Base-by-base conservation (phyloP, 2,329 filamentous ascomycete species). In the Aspergillus viridinutans region DNA sequence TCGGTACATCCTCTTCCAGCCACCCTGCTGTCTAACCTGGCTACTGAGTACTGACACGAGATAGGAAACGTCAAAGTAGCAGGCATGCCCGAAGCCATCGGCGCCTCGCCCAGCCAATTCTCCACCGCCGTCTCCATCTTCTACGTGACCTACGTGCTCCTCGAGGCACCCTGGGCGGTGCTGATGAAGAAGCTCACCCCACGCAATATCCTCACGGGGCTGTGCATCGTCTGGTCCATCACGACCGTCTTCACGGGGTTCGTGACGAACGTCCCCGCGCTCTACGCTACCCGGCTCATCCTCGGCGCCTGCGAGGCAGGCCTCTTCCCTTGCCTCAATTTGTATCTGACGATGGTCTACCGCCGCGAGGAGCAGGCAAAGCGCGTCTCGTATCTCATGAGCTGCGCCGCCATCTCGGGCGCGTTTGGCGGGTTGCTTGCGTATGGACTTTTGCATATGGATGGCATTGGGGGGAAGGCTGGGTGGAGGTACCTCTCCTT, bases 111-210 rank as follows among this genome's bases (percentile, higher is more conserved):
- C 9, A 68, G 69, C 32, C 69, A 80, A 58, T 80, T 78, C 63
- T 78, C 75, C n/a, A 78, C 69, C 3, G 80, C 78, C 3, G 75
- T 81, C 8, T 78, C 77, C 0, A 77, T 83, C 49, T 81, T 83
- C 63, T 83, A 81, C 59, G 78, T 75, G 9, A 81, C 78, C 9
- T 81, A 82, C 53, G 77, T 83, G 9, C 62, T 75, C 3, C 78
- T 81, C 49, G 80, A 83, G 53, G 74, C 76, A 0, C 80, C 79
- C 0, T 76, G 75, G 56, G 76, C 78, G 1, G 68, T 82, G 26
- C 60, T 78, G 5, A 73, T 82, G 65, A 82, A 82, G 67, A 79
- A 76, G 52, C 60, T 79, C 26, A 77, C 74, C 0, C 77, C 78
- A 1, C 69, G 75, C 21, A 70, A 73, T 28, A 70, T 77, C 25